phyloP scores from a whole-genome alignment of 345 rosid species.

The Pistacia vera region DNA sequence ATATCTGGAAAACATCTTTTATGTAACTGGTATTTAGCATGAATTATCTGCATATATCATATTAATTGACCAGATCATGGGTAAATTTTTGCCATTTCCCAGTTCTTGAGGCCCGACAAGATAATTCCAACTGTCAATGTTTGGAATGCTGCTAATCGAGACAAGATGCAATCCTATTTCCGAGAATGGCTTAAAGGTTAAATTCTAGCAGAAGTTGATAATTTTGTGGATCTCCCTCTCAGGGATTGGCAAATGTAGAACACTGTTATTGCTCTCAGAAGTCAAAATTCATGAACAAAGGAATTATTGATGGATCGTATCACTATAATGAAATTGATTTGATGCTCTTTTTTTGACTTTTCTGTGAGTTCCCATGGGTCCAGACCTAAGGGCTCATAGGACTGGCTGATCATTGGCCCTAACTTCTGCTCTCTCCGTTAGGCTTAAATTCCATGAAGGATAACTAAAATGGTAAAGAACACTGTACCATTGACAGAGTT shows the following conservation, averaged over 20 bases:
- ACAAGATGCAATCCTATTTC: constrained; percentile 75
- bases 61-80: background rate
- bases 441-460: background rate
- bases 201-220: constrained; percentile 8
- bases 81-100: constrained; percentile 24
- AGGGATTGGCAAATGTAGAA: background rate
- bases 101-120: constrained; percentile 73
- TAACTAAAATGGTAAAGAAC: background rate
- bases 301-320: background rate
- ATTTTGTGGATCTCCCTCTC: background rate
- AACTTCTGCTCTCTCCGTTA: background rate
- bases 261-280: background rate
- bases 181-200: constrained; percentile 61
- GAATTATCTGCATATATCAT: background rate
- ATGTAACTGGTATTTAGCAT: constrained; percentile 7
- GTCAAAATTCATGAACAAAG: background rate
- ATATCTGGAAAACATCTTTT: background rate
- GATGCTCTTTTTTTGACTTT: background rate
- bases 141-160: constrained; percentile 57
- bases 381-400: background rate
- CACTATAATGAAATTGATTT: background rate
- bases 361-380: background rate
- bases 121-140: constrained; percentile 81
- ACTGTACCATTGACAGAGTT: background rate
- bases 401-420: background rate